Conservation (phyloP, 1,284 basidiomycete genomes). For the Trametes hirsuta region DNA sequence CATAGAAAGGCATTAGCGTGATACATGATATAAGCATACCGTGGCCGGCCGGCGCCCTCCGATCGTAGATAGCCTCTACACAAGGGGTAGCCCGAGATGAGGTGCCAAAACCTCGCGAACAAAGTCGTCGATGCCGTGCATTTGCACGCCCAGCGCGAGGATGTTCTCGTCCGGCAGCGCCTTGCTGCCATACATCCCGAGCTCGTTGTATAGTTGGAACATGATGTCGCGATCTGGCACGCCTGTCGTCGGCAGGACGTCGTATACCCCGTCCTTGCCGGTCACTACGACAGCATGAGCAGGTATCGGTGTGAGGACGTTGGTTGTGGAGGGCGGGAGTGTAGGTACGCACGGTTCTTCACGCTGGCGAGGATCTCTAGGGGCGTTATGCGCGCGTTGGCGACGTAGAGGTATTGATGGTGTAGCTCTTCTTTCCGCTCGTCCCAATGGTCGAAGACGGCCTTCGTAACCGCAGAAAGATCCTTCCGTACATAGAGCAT, state of each 20-base stretch:
- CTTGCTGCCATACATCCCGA: slow-evolving; percentile 30
- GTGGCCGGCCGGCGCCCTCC: no score
- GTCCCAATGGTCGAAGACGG: slow-evolving; percentile 29
- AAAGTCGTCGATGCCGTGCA: slow-evolving; percentile 29
- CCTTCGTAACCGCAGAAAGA: slow-evolving; percentile 25
- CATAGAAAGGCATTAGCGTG: no score
- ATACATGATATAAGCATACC: no score
- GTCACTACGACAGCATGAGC: slow-evolving; percentile 15
- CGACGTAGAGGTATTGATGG: slow-evolving; percentile 26
- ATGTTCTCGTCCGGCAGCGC: slow-evolving; percentile 28
- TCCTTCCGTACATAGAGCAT: slow-evolving; percentile 32
- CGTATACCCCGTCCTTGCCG: slow-evolving; percentile 25
- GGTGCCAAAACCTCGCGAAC: slow-evolving; percentile 25
- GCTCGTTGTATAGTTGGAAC: slow-evolving; percentile 32
- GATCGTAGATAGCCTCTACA: neutral
- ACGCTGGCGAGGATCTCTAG: slow-evolving; percentile 25
- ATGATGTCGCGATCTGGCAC: slow-evolving; percentile 30
- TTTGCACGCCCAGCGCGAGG: slow-evolving; percentile 22
- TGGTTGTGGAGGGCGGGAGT: neutral
- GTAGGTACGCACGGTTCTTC: slow-evolving; percentile 18
- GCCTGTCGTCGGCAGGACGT: slow-evolving; percentile 22
- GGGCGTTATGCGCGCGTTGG: slow-evolving; percentile 25
- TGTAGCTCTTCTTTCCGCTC: slow-evolving; percentile 17
- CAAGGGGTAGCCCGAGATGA: slow-evolving; percentile 24
- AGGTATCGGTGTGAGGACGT: neutral